These are phyloP conservation scores for Claviceps pazoutovae DNA, from an alignment of 2,329 filamentous ascomycete genomes.

Conservation along the genomic window DNA sequence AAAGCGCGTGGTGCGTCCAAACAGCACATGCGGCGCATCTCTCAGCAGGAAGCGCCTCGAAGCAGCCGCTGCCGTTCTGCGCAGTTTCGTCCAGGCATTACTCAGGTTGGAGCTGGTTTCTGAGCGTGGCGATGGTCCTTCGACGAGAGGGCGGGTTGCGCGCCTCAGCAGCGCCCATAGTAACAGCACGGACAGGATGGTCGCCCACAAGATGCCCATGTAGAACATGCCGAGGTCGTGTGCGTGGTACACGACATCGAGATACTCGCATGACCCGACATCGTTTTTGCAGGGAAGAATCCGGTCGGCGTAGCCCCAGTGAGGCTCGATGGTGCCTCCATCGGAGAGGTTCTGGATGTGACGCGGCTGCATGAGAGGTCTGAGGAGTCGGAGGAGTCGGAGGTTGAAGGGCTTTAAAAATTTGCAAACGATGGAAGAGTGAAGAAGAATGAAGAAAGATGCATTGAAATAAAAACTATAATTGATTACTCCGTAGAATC, in stretches of 20 bases:
- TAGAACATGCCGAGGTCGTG: conserved; percentile 38
- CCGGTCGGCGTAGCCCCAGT: conserved; percentile 35
- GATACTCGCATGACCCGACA: conserved; percentile 32
- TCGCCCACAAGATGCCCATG: conserved; percentile 34
- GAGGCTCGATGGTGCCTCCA: conserved; percentile 21
- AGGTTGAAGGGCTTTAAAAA: no score
- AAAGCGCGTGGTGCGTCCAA: conserved; percentile 54
- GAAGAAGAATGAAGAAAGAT: not conserved
- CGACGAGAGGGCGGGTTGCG: conserved; percentile 11
- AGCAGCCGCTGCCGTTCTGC: conserved; percentile 23
- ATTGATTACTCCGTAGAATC: no score
- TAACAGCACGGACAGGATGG: conserved; percentile 28
- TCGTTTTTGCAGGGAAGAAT: conserved; percentile 32
- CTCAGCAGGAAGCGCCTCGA: conserved; percentile 41
- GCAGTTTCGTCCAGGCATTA: conserved; percentile 15
- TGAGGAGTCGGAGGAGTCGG: no score
- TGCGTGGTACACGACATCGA: conserved; percentile 35
- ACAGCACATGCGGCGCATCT: conserved; percentile 41
- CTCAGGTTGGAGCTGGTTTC: not conserved
- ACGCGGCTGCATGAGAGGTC: conserved; percentile 7
- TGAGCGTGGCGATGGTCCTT: conserved; percentile 7
- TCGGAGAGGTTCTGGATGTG: conserved; percentile 30
- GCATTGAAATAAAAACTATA: no score
- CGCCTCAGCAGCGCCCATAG: conserved; percentile 23
- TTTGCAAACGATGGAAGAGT: not conserved